A percentile compares a stretch with the other conserved stretches of the same genome.
Evolutionary conservation across 1,284 basidiomycete genomes (phyloP).

Genomic region (Tetrapyrgos nigripes): DNA sequence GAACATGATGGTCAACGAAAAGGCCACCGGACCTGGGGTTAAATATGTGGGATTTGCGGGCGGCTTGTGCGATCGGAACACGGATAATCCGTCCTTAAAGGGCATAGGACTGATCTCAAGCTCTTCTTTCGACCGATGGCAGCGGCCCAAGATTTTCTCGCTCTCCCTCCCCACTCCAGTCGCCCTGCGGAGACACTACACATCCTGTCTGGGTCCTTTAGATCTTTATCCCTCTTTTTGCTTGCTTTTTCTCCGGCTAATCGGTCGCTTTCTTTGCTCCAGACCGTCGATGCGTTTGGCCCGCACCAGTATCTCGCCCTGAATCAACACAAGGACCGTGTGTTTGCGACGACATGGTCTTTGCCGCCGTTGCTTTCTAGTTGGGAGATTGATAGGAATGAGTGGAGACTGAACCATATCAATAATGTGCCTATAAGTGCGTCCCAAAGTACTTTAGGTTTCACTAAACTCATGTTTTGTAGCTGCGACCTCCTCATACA

Average conservation of each 20-base stretch:
- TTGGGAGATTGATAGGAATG: conserved; percentile 42
- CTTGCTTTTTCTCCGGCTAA: conserved; percentile 50
- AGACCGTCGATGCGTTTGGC: conserved; percentile 48
- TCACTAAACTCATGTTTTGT: neutral
- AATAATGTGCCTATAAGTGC: conserved; percentile 51
- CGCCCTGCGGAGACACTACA: conserved; percentile 28
- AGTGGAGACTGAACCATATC: conserved; percentile 41
- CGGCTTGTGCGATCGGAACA: neutral
- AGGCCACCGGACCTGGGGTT: neutral
- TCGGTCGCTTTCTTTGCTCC: conserved; percentile 44
- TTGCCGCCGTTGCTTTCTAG: conserved; percentile 47
- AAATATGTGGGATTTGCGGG: too few relatives aligned
- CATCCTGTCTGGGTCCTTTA: conserved; percentile 54
- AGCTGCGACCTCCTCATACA: conserved; percentile 59
- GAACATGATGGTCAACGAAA: neutral
- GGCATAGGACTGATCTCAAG: neutral
- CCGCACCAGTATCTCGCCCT: conserved; percentile 55
- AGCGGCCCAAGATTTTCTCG: conserved; percentile 7
- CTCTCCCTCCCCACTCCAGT: conserved; percentile 8
- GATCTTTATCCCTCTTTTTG: conserved; percentile 52
- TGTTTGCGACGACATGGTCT: conserved; percentile 56
- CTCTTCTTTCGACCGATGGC: conserved; percentile 8
- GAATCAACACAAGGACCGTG: conserved; percentile 34
- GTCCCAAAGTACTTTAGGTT: conserved; percentile 19
- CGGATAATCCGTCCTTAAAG: neutral